phyloP scores from a whole-genome alignment of 768 basidiomycete genomes.

The Suillus sp. region DNA sequence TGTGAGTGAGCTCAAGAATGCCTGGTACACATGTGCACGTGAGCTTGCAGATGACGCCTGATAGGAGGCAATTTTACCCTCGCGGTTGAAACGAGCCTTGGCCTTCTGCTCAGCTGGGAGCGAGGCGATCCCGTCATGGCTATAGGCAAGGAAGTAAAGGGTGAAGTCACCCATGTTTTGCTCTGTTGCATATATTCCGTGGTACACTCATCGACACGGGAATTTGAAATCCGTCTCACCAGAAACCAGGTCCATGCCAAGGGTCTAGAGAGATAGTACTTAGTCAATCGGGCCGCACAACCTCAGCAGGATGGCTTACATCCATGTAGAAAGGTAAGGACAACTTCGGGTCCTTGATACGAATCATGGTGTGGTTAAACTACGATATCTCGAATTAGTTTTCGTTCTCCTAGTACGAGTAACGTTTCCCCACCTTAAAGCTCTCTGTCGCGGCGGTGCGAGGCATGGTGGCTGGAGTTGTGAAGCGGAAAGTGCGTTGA shows the following conservation, averaged over 20 bases:
- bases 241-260: slow-evolving; percentile 78
- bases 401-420: background rate
- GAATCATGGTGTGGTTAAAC: slow-evolving; percentile 89
- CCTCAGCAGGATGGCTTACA: slow-evolving; percentile 36
- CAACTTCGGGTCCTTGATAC: slow-evolving; percentile 83
- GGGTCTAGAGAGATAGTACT: slow-evolving; percentile 36
- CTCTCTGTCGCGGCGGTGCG: slow-evolving; percentile 64
- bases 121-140: slow-evolving; percentile 51
- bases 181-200: slow-evolving; percentile 39
- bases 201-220: slow-evolving; percentile 11
- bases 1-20: slow-evolving; percentile 83
- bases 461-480: slow-evolving; percentile 48
- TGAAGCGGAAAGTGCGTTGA: slow-evolving; percentile 16
- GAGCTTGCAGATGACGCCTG: slow-evolving; percentile 2
- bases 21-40: slow-evolving; percentile 40
- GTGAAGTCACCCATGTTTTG: slow-evolving; percentile 62
- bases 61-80: slow-evolving; percentile 49
- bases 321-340: slow-evolving; percentile 83
- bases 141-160: slow-evolving; percentile 86
- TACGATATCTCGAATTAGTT: slow-evolving; percentile 27
- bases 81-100: slow-evolving; percentile 53
- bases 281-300: background rate
- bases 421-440: slow-evolving; percentile 48
- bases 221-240: slow-evolving; percentile 35
- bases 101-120: slow-evolving; percentile 56